Conservation (phyloP, 306 rosid genomes). For the Inga oerstediana region DNA sequence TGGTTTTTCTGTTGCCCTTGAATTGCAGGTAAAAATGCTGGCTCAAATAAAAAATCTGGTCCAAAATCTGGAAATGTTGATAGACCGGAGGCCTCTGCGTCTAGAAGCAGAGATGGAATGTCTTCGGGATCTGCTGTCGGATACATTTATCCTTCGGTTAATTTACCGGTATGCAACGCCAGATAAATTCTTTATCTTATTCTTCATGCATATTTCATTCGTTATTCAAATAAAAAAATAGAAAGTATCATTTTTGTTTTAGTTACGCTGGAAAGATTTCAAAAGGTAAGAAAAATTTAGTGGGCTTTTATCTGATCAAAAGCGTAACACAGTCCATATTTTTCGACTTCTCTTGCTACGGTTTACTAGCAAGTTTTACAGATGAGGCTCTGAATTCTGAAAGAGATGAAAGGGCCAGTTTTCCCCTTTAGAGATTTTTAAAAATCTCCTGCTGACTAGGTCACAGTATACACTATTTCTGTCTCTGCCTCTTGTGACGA, state of each 20-base stretch:
- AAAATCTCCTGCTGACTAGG: not conserved
- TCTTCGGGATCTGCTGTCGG: constrained; percentile 51
- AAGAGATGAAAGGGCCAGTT: not conserved
- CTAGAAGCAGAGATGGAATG: constrained; percentile 40
- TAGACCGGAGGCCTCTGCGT: constrained; percentile 50
- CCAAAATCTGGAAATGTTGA: constrained; percentile 45
- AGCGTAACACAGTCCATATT: not conserved
- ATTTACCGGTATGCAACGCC: constrained; percentile 56
- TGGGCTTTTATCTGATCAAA: not conserved
- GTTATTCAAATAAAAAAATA: not conserved
- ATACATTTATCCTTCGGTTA: constrained; percentile 59
- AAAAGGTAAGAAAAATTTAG: not conserved
- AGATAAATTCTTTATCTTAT: constrained; percentile 5
- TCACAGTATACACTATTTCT: not conserved
- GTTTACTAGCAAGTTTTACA: not conserved
- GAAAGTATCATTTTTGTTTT: not conserved
- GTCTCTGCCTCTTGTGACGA: not conserved
- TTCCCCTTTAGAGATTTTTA: not conserved
- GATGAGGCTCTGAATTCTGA: not conserved
- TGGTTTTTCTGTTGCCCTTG: constrained; percentile 31
- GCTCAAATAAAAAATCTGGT: constrained; percentile 43
- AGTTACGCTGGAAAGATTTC: not conserved
- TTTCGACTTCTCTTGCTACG: not conserved
- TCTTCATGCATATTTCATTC: not conserved
- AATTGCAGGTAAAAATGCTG: constrained; percentile 61